phyloP scores from a whole-genome alignment of 768 basidiomycete genomes.

The Collybiopsis confluens region DNA sequence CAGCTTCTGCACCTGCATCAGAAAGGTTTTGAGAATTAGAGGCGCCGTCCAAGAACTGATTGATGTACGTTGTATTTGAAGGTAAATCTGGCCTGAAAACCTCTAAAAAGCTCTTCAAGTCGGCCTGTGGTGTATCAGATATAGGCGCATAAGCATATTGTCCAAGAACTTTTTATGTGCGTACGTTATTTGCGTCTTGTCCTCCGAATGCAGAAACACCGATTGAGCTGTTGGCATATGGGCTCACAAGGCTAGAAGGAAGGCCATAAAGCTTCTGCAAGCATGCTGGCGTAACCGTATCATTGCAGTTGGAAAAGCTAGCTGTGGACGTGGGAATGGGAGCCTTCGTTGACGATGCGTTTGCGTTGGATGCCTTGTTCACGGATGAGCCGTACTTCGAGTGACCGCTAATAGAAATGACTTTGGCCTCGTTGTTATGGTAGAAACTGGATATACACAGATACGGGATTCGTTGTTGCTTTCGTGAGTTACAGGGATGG shows the following conservation, averaged over 20 bases:
- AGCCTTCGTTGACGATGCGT: background rate
- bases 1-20: conserved; percentile 26
- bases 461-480: background rate
- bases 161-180: too few species aligned
- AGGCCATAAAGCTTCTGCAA: conserved; percentile 23
- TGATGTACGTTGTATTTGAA: conserved; percentile 19
- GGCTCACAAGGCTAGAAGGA: conserved; percentile 18
- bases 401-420: conserved; percentile 2
- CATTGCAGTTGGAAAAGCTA: conserved; percentile 2
- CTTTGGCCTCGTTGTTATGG: background rate
- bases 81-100: conserved; percentile 20
- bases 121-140: too few species aligned
- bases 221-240: conserved; percentile 12
- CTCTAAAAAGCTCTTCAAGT: conserved; percentile 20
- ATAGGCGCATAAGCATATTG: too few species aligned
- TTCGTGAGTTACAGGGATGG: background rate
- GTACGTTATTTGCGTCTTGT: conserved; percentile 15
- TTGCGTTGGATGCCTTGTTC: background rate
- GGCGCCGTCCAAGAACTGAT: conserved; percentile 23
- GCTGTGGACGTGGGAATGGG: background rate
- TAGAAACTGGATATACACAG: conserved; percentile 5
- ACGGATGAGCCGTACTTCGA: conserved; percentile 7
- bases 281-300: conserved; percentile 22
- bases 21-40: conserved; percentile 19
- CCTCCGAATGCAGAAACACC: conserved; percentile 18